Percentiles rank a stretch among this genome's conserved stretches.
Conservation (phyloP, 2,329 filamentous ascomycete genomes). For the Curvularia hawaiiensis region DNA sequence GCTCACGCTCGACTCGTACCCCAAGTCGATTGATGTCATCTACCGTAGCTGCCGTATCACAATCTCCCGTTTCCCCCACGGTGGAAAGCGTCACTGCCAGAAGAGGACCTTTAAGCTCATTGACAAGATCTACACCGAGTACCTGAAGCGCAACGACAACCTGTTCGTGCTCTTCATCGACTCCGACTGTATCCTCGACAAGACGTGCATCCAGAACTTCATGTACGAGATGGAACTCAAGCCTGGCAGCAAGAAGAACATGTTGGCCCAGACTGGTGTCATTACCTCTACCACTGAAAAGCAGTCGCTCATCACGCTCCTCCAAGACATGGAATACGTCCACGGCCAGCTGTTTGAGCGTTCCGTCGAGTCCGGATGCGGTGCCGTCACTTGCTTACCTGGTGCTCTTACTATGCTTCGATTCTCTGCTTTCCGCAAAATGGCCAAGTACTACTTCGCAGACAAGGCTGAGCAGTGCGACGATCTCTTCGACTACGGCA, state of each 20-base stretch:
- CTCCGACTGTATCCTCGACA: constrained; percentile 93
- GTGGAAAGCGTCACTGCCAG: constrained; percentile 92
- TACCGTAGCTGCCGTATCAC: constrained; percentile 86
- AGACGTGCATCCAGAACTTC: constrained; percentile 92
- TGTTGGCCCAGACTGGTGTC: constrained; percentile 97
- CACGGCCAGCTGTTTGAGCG: constrained; percentile 96
- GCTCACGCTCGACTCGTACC: constrained; percentile 75
- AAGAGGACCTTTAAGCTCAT: constrained; percentile 93
- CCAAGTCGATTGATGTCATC: constrained; percentile 85
- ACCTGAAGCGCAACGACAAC: constrained; percentile 86
- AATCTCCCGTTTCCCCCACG: constrained; percentile 88
- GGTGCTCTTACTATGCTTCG: constrained; percentile 95
- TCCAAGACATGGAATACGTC: constrained; percentile 98
- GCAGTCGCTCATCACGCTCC: constrained; percentile 84
- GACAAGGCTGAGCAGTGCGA: constrained; percentile 96
- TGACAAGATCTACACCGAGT: constrained; percentile 87
- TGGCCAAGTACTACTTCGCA: constrained; percentile 98
- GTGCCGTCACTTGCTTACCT: constrained; percentile 91
- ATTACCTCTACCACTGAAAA: constrained; percentile 93
- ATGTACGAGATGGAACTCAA: constrained; percentile 99
- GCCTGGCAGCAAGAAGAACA: constrained; percentile 86
- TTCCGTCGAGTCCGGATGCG: constrained; percentile 92
- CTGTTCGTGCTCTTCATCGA: constrained; percentile 97
- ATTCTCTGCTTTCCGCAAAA: constrained; percentile 92
- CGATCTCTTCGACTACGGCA: constrained; percentile 95